Evolutionary conservation across 148 eudicot genomes (phyloP).

Genomic region (Diospyros kaki): DNA sequence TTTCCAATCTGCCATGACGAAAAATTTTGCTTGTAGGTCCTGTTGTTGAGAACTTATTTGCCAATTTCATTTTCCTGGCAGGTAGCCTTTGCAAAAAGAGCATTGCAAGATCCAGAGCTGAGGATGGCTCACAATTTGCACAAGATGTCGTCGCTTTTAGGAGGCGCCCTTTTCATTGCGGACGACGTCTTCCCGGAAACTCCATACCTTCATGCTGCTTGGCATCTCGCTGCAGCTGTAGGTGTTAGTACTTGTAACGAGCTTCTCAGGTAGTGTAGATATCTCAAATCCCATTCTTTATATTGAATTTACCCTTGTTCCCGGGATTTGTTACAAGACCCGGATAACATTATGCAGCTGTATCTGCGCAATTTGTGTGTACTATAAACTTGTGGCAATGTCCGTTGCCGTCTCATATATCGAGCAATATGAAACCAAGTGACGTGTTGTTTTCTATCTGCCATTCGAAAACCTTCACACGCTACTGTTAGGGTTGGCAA

Average conservation of each 20-base stretch:
- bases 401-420: too few species aligned
- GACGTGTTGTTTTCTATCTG: too few species aligned
- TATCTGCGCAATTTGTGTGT: too few species aligned
- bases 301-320: too few species aligned
- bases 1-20: too few species aligned
- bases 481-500: too few species aligned
- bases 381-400: too few species aligned
- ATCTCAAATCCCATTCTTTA: background rate
- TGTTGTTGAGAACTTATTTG: background rate
- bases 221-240: constrained; percentile 98
- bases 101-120: constrained; percentile 70
- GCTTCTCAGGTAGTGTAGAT: constrained; percentile 58
- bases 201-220: constrained; percentile 87
- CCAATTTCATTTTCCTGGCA: constrained; percentile 15
- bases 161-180: constrained; percentile 79
- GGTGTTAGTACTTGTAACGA: constrained; percentile 87
- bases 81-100: constrained; percentile 90
- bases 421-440: too few species aligned
- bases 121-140: constrained; percentile 79
- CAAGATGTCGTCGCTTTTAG: constrained; percentile 78
- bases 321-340: too few species aligned
- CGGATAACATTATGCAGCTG: too few species aligned
- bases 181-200: constrained; percentile 77
- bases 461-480: too few species aligned
- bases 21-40: too few species aligned